A percentile compares a stretch with the other conserved stretches of the same genome.
Evolutionary conservation across 2,329 filamentous ascomycete genomes (phyloP).

Genomic region (Nectriaceae sp.): DNA sequence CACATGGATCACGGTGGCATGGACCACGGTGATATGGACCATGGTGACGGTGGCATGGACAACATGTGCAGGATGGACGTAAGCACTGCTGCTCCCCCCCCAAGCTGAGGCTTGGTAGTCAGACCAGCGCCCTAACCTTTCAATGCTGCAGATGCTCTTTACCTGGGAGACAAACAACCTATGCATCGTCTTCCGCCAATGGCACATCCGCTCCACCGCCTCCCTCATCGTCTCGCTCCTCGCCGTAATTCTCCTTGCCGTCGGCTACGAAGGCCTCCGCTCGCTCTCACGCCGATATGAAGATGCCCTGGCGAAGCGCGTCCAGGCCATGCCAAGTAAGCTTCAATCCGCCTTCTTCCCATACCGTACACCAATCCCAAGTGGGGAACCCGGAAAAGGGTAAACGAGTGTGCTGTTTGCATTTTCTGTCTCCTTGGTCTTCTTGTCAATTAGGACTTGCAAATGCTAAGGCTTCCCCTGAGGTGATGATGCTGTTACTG

Average conservation of each 20-base stretch:
- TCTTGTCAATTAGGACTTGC: slow-evolving; percentile 19
- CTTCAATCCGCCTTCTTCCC: slow-evolving; percentile 14
- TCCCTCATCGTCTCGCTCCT: slow-evolving; percentile 82
- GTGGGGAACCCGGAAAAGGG: slow-evolving; percentile 11
- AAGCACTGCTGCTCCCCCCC: slow-evolving; percentile 33
- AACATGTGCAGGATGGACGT: slow-evolving; percentile 90
- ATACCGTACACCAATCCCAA: slow-evolving; percentile 1
- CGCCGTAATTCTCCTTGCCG: slow-evolving; percentile 78
- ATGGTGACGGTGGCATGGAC: slow-evolving; percentile 61
- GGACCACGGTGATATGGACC: slow-evolving; percentile 52
- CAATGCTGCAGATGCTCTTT: slow-evolving; percentile 84
- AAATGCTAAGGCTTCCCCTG: slow-evolving; percentile 34
- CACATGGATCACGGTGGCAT: slow-evolving; percentile 47
- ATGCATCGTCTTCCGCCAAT: slow-evolving; percentile 92
- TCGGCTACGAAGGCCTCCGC: slow-evolving; percentile 91
- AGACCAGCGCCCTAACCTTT: slow-evolving; percentile 15
- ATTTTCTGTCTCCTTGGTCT: slow-evolving; percentile 7
- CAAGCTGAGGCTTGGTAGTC: not conserved
- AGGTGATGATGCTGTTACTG: slow-evolving; percentile 54
- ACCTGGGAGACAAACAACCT: slow-evolving; percentile 93
- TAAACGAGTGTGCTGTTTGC: slow-evolving; percentile 16
- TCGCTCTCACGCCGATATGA: slow-evolving; percentile 79
- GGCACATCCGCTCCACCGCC: slow-evolving; percentile 76
- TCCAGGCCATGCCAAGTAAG: slow-evolving; percentile 57
- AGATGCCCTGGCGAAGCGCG: slow-evolving; percentile 47